A percentile compares a stretch with the other conserved stretches of the same genome.
phyloP scores from a whole-genome alignment of 2,329 filamentous ascomycete species.

The Intubia oerlemansii region DNA sequence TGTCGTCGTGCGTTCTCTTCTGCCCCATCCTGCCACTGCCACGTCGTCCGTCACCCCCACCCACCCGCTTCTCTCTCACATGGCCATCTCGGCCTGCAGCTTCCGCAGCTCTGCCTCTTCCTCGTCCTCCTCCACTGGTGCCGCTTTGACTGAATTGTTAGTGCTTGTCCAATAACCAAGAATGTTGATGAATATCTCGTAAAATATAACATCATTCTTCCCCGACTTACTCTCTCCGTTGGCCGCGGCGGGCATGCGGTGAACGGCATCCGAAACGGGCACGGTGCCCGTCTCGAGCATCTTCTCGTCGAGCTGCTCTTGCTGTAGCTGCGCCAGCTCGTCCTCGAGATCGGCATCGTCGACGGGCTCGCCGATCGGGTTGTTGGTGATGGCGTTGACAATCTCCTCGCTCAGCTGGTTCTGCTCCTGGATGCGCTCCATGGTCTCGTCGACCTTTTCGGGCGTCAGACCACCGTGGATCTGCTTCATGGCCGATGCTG shows the following conservation, averaged over 20 bases:
- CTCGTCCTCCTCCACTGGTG: constrained; percentile 51
- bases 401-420: constrained; percentile 90
- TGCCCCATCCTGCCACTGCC: too few relatives aligned
- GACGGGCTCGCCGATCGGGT: constrained; percentile 42
- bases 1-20: not conserved
- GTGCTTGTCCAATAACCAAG: not conserved
- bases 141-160: constrained; percentile 24
- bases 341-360: constrained; percentile 77
- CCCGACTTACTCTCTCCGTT: constrained; percentile 62
- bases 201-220: too few relatives aligned
- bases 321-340: constrained; percentile 70
- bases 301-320: constrained; percentile 79
- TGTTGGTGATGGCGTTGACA: constrained; percentile 59
- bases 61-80: constrained; percentile 37
- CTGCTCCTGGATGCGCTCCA: constrained; percentile 84
- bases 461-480: constrained; percentile 84
- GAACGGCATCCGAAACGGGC: constrained; percentile 58
- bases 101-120: constrained; percentile 89
- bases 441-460: constrained; percentile 85
- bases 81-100: constrained; percentile 91
- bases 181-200: too few relatives aligned
- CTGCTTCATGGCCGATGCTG: constrained; percentile 72
- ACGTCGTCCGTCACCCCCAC: too few relatives aligned
- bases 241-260: constrained; percentile 53
- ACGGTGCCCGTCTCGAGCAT: constrained; percentile 81